These are phyloP conservation scores for Scytalidium sp. DNA, from an alignment of 2,329 filamentous ascomycete species.

Conservation along the genomic window DNA sequence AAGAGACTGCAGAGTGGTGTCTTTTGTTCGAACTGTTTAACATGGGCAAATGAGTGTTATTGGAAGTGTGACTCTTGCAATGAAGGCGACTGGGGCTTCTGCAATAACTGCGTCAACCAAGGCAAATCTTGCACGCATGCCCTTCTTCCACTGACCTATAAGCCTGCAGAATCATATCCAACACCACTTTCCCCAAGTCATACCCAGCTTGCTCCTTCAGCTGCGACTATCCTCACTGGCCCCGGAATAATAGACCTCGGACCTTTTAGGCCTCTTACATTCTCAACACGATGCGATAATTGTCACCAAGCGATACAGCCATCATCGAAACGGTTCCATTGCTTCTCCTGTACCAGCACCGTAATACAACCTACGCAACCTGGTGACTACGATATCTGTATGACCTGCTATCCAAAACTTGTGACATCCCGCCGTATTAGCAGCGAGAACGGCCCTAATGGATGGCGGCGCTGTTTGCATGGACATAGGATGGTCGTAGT, in stretches of 20 bases:
- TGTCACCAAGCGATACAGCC: constrained; percentile 73
- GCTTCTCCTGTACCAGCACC: constrained; percentile 65
- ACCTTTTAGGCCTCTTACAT: constrained; percentile 65
- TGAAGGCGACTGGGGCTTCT: constrained; percentile 93
- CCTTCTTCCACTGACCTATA: constrained; percentile 71
- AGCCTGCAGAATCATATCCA: constrained; percentile 32
- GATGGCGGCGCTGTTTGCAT: constrained; percentile 78
- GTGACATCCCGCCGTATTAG: constrained; percentile 63
- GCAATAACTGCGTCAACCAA: constrained; percentile 81
- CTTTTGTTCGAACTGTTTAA: constrained; percentile 76
- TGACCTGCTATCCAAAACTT: constrained; percentile 70
- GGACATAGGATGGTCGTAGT: constrained; percentile 84
- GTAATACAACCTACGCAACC: constrained; percentile 40
- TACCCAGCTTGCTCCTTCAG: constrained; percentile 38
- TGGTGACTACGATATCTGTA: constrained; percentile 88
- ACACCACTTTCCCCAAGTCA: constrained; percentile 37
- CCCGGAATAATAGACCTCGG: constrained; percentile 41
- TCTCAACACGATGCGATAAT: constrained; percentile 74
- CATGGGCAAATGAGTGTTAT: constrained; percentile 77
- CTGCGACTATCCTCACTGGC: constrained; percentile 46
- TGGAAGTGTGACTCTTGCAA: constrained; percentile 90
- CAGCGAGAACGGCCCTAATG: constrained; percentile 70
- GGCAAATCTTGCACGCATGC: constrained; percentile 79
- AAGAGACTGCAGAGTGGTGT: constrained; percentile 72
- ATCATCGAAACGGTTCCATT: constrained; percentile 72